Percentiles rank a stretch among this genome's conserved stretches.
phyloP scores from a whole-genome alignment of 345 rosid genomes.

The Rhodamnia argentea region DNA sequence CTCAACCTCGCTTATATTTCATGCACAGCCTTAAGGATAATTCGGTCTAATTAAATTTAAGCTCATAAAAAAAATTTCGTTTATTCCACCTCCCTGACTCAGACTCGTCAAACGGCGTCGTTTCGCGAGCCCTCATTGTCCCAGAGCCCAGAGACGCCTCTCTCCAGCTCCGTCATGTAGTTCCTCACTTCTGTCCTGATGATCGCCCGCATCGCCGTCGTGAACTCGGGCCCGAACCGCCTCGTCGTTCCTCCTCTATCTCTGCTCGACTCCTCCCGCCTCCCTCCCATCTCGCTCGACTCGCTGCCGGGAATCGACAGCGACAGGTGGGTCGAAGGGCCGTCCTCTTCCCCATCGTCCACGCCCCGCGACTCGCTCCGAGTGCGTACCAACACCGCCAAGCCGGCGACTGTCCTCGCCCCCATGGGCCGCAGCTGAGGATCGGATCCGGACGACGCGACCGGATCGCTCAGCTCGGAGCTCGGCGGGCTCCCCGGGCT shows the following conservation, averaged over 20 bases:
- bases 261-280: not conserved
- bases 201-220: conserved; percentile 35
- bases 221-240: conserved; percentile 23
- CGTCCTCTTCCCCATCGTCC: not conserved
- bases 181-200: conserved; percentile 38
- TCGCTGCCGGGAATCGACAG: conserved; percentile 28
- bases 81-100: not conserved
- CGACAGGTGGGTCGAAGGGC: conserved; percentile 29
- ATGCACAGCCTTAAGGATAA: not conserved
- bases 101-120: not conserved
- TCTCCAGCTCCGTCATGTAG: conserved; percentile 24
- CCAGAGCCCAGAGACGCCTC: conserved; percentile 5
- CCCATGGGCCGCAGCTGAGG: not conserved
- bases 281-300: conserved; percentile 1
- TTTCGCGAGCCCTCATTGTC: conserved; percentile 3
- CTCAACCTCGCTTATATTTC: not conserved
- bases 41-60: not conserved
- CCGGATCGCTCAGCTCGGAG: not conserved
- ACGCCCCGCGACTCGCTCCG: not conserved
- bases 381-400: not conserved
- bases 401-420: not conserved
- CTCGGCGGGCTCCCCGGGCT: not conserved
- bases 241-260: not conserved
- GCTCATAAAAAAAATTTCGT: not conserved
- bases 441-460: not conserved